These are phyloP conservation scores for Colletotrichum ledebouriae DNA, from an alignment of 2,329 filamentous ascomycete species.

Conservation along the genomic window DNA sequence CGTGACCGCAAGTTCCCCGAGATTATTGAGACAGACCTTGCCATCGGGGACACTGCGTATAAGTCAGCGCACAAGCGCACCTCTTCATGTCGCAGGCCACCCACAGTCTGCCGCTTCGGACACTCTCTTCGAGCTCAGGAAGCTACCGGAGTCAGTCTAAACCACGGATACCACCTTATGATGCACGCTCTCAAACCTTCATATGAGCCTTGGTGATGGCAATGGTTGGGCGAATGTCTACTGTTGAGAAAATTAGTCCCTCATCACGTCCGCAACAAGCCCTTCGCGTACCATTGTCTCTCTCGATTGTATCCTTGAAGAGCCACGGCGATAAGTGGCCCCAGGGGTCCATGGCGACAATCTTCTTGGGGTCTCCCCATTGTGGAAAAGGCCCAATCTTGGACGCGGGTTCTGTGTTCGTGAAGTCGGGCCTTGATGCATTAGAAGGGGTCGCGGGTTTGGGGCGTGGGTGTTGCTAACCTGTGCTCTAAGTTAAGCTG, in stretches of 20 bases:
- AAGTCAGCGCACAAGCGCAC: not conserved
- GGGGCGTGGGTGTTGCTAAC: conserved; percentile 50
- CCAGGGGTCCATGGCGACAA: conserved; percentile 96
- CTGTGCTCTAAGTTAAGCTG: conserved; percentile 86
- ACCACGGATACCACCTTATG: not conserved
- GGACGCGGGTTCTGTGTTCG: conserved; percentile 89
- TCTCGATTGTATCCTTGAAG: conserved; percentile 82
- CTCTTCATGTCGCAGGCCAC: conserved; percentile 45
- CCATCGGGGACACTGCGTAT: conserved; percentile 75
- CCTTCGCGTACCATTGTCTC: conserved; percentile 71
- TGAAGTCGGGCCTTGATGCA: conserved; percentile 67
- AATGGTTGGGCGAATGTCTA: conserved; percentile 91
- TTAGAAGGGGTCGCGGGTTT: not conserved
- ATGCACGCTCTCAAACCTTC: conserved; percentile 65
- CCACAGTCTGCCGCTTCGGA: conserved; percentile 80
- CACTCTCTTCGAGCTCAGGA: conserved; percentile 93
- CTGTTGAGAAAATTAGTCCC: conserved; percentile 49
- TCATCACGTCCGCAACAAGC: not conserved
- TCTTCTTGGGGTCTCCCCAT: conserved; percentile 92
- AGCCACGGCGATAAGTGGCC: conserved; percentile 90
- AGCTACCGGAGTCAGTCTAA: conserved; percentile 60
- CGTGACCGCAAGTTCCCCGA: conserved; percentile 90
- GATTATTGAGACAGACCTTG: conserved; percentile 88
- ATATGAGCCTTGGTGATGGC: conserved; percentile 94
- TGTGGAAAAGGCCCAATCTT: conserved; percentile 89